Evolutionary conservation across 2,329 filamentous ascomycete genomes (phyloP), one percentile per base, ranked within the genome.

Genomic region (Chaetoscypha palmicola): DNA sequence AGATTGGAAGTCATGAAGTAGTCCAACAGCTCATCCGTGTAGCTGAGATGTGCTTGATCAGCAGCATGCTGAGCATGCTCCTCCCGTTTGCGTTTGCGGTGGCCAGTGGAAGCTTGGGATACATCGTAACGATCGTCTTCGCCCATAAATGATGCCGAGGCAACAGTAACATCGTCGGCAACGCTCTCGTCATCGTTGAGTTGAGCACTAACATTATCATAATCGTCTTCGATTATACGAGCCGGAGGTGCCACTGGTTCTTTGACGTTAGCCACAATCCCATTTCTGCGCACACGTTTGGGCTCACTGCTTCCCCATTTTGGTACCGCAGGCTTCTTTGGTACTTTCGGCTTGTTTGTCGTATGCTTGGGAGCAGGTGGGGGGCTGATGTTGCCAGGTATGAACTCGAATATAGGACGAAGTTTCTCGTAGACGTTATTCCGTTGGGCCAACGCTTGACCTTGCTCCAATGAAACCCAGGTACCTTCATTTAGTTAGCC

Each of bases 341-440:
- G 77, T 3, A 79, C 80, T 60, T 91, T 90, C 31, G 90, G 86
- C 61, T 89, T 92, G 61, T 83, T 89, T 17, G 86, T 90, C 12
- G 86, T 80, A 69, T 97, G 92, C 62, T 94, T 89, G 1, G 92
- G 92, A 3, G 92, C 92, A 3, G 90, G 91, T 35, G 92, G 92
- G 19, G 92, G 92, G 61, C 86, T 96, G 58, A 85, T 76, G 61
- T 88, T 81, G 47, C 91, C 90, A 1, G 89, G 79, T 1, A 83
- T 76, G 61, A 81, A 98, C 64, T 96, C 87, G 66, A 98, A 94
- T 52, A 98, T 95, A 40, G 82, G 82, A 38, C 76, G 75, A 50
- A 98, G 73, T 58, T 88, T 86, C 32, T 94, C 83, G 55, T 89
- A 81, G 41, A 95, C 76, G 52, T 85, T 86, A 64, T 97, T 95